Conservation (phyloP, 2,329 filamentous ascomycete species). For the Aspergillus phoenicis region DNA sequence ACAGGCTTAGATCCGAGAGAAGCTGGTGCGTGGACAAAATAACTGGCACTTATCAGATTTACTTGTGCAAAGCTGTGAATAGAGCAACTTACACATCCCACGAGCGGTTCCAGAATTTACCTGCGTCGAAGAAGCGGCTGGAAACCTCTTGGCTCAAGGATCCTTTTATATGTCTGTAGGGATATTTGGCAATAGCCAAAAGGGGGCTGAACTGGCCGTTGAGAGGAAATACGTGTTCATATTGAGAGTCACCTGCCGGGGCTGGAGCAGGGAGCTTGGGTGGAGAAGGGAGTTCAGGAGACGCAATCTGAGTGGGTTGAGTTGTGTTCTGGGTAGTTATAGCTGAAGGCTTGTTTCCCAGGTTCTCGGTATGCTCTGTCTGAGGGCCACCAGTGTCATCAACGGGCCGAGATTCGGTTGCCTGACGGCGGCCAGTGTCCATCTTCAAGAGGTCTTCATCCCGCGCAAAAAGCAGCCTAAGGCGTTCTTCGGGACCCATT, state of each 20-base stretch:
- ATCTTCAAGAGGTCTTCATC: conserved; percentile 28
- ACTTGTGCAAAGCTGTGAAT: not conserved
- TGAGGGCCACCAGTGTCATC: not conserved
- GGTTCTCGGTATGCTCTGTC: not conserved
- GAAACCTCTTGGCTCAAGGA: conserved; percentile 38
- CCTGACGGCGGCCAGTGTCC: conserved; percentile 22
- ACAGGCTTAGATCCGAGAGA: conserved; percentile 55
- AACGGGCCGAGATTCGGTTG: not conserved
- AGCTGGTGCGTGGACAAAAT: conserved; percentile 64
- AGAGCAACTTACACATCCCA: conserved; percentile 74
- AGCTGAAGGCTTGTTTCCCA: not conserved
- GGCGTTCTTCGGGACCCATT: conserved; percentile 28
- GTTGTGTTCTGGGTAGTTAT: not conserved
- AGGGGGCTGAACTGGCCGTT: conserved; percentile 44
- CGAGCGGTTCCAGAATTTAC: conserved; percentile 54
- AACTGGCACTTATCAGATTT: conserved; percentile 49
- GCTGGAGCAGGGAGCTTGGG: not conserved
- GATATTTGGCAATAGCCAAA: conserved; percentile 43
- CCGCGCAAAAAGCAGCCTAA: conserved; percentile 33
- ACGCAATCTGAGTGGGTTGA: not conserved
- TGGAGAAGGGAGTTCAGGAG: not conserved
- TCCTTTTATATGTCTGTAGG: conserved; percentile 45
- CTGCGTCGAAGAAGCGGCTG: conserved; percentile 43
- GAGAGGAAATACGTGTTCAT: conserved; percentile 2
- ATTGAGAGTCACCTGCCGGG: not conserved